Conservation (phyloP, 176 grass and related monocot species). For the Carex pumila region DNA sequence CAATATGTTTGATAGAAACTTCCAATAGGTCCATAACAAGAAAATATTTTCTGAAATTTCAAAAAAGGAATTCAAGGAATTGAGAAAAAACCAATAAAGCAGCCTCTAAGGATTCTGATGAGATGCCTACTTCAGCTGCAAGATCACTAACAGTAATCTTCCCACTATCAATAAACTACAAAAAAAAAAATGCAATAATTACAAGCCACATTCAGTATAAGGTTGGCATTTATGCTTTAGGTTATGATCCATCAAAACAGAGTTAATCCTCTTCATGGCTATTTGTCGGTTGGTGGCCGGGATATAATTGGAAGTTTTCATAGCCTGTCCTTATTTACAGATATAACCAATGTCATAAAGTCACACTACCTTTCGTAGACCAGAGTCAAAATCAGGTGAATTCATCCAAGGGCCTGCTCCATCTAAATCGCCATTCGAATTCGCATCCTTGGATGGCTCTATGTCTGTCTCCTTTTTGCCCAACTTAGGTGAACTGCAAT, state of each 20-base stretch:
- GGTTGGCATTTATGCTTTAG: background rate
- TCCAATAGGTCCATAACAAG: background rate
- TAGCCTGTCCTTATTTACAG: background rate
- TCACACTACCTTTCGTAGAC: slow-evolving; percentile 67
- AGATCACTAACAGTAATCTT: slow-evolving; percentile 68
- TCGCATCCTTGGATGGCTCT: slow-evolving; percentile 29
- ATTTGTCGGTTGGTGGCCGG: background rate
- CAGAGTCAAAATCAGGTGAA: slow-evolving; percentile 54
- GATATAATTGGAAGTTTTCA: background rate
- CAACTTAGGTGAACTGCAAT: slow-evolving; percentile 37
- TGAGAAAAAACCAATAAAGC: slow-evolving; percentile 59
- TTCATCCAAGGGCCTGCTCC: slow-evolving; percentile 32
- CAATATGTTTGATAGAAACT: background rate
- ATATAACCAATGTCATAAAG: background rate
- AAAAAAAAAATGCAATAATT: slow-evolving; percentile 24
- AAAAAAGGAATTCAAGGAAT: background rate
- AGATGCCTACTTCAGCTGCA: slow-evolving; percentile 89
- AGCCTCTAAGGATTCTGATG: slow-evolving; percentile 85
- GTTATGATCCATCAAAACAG: background rate
- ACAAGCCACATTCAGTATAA: background rate
- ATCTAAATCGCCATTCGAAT: slow-evolving; percentile 26
- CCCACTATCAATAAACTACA: slow-evolving; percentile 79
- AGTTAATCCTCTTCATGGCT: background rate
- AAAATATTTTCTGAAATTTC: background rate
- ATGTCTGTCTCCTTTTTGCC: slow-evolving; percentile 41